Percentiles rank a stretch among this genome's conserved stretches.
Evolutionary conservation across 169 alveolate genomes (phyloP).

Genomic region (Hepatocystis sp.): DNA sequence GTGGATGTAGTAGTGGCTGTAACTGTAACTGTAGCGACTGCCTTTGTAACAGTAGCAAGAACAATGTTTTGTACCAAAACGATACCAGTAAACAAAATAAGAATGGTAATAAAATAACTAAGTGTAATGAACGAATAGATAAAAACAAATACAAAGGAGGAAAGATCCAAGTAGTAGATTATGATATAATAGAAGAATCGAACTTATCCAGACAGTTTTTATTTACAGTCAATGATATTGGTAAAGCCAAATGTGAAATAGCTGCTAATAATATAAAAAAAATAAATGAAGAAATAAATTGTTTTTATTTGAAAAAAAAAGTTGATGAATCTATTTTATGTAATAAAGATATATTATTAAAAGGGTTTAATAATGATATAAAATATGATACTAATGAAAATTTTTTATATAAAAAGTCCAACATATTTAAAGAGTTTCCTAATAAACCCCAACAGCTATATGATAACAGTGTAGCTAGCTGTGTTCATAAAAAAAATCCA

Average conservation of each 20-base stretch:
- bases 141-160: conserved; percentile 80
- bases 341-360: conserved; percentile 10
- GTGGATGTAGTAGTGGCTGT: no score
- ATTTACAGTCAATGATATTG: conserved; percentile 80
- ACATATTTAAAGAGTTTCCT: no score
- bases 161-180: conserved; percentile 95
- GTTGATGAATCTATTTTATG: conserved; percentile 26
- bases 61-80: no score
- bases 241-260: conserved; percentile 48
- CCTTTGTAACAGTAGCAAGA: no score
- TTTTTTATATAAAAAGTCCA: no score
- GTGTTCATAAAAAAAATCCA: conserved; percentile 22
- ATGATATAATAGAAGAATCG: conserved; percentile 97
- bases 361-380: neutral
- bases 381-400: no score
- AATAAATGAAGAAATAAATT: conserved; percentile 37
- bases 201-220: conserved; percentile 98
- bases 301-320: conserved; percentile 30
- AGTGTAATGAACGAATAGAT: neutral
- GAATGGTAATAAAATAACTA: neutral
- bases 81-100: neutral
- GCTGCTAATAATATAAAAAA: conserved; percentile 65
- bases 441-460: no score
- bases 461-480: no score
- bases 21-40: no score